Percentiles rank a stretch among this genome's conserved stretches.
phyloP scores from a whole-genome alignment of 192 early-diverging fungal species.

The Linnemannia elongata region DNA sequence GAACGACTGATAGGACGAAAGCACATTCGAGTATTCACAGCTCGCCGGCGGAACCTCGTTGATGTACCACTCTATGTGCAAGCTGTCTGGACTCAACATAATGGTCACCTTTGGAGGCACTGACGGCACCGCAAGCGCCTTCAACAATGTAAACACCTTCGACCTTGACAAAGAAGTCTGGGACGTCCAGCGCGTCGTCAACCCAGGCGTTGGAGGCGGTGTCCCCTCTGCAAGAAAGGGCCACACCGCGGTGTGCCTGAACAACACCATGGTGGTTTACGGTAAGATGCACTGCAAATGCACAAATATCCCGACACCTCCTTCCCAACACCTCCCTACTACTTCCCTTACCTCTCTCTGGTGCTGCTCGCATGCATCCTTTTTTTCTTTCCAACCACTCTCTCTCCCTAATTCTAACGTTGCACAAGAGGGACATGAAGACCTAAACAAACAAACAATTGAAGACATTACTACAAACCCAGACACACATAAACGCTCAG shows the following conservation, averaged over 20 bases:
- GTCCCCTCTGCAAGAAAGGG: constrained; percentile 66
- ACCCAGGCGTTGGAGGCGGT: constrained; percentile 46
- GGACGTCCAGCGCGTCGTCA: constrained; percentile 59
- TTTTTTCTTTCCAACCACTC: not conserved
- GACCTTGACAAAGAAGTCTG: constrained; percentile 62
- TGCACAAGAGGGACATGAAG: constrained; percentile 7
- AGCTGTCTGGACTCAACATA: constrained; percentile 65
- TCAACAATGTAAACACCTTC: constrained; percentile 65
- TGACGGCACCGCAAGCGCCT: constrained; percentile 60
- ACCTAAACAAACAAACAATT: not conserved
- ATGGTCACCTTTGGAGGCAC: constrained; percentile 76
- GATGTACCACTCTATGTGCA: constrained; percentile 68
- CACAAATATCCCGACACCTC: too few species aligned
- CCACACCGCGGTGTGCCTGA: constrained; percentile 75
- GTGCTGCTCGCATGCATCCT: not conserved
- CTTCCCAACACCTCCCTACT: not conserved
- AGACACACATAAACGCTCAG: not conserved
- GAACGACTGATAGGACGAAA: constrained; percentile 39
- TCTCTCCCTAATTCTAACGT: not conserved
- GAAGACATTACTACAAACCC: not conserved
- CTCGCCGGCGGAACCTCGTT: constrained; percentile 67
- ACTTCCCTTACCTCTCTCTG: not conserved
- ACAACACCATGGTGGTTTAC: constrained; percentile 77
- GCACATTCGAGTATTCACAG: constrained; percentile 65
- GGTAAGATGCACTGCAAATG: constrained; percentile 54